Evolutionary conservation across 2,329 filamentous ascomycete species (phyloP).

Genomic region (Calonectria pseudoreteaudii): DNA sequence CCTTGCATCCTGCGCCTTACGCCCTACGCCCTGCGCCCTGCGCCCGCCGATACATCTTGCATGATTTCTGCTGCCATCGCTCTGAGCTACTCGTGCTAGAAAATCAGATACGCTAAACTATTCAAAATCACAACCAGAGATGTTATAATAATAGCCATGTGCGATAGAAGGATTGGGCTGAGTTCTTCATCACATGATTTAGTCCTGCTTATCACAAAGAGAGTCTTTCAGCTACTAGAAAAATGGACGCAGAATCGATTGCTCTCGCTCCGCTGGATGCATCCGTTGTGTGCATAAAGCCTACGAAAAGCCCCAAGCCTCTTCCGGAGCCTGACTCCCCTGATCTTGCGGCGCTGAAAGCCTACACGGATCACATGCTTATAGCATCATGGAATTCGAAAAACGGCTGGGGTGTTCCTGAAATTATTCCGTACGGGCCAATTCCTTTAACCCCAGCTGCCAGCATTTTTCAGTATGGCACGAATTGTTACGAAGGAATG

Average conservation of each 20-base stretch:
- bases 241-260: neutral
- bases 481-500: slow-evolving; percentile 25
- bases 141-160: neutral
- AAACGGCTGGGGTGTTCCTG: slow-evolving; percentile 3
- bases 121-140: neutral
- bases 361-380: slow-evolving; percentile 21
- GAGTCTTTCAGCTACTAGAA: neutral
- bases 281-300: neutral
- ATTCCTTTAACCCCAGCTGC: slow-evolving; percentile 15
- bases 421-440: slow-evolving; percentile 13
- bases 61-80: too few relatives aligned
- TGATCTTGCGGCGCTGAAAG: neutral
- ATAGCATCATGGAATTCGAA: slow-evolving; percentile 4
- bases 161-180: neutral
- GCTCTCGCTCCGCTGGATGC: neutral
- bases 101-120: neutral
- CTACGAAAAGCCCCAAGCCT: neutral
- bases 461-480: slow-evolving; percentile 21
- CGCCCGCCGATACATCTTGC: neutral
- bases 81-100: neutral
- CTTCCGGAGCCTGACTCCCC: neutral
- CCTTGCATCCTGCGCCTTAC: neutral
- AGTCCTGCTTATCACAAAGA: neutral
- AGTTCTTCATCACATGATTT: neutral
- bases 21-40: neutral